Evolutionary conservation across 108 stramenopile genomes (phyloP).

Genomic region (Fistulifera solaris): DNA sequence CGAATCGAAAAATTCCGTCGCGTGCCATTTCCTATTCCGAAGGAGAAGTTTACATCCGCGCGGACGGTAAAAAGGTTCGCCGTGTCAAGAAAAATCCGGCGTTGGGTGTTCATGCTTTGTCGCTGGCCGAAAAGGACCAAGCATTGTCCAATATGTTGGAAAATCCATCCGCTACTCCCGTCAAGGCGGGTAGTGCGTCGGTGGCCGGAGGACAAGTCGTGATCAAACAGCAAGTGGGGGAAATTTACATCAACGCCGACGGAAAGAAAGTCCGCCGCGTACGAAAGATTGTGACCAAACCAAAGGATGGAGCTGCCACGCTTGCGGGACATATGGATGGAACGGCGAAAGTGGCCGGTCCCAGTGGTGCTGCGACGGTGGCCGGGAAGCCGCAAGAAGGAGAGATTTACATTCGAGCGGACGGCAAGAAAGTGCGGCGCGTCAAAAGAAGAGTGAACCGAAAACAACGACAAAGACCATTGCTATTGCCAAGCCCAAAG

Average conservation of each 20-base stretch:
- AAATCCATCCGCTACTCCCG: background rate
- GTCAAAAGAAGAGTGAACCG: constrained; percentile 6
- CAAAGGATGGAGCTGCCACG: background rate
- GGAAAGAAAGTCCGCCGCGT: constrained; percentile 41
- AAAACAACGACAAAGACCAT: too few relatives aligned
- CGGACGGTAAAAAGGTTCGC: constrained; percentile 18
- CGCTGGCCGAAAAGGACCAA: background rate
- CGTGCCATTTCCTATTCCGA: constrained; percentile 4
- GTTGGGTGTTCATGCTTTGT: constrained; percentile 1
- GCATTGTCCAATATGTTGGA: background rate
- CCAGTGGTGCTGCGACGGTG: constrained; percentile 29
- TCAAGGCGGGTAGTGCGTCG: background rate
- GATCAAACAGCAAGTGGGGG: constrained; percentile 13
- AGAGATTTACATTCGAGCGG: constrained; percentile 34
- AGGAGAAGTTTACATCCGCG: constrained; percentile 23
- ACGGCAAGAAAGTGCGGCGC: constrained; percentile 43
- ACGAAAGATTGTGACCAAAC: background rate
- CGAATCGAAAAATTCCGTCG: too few relatives aligned
- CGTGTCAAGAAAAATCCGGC: constrained; percentile 12
- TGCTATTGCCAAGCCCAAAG: too few relatives aligned
- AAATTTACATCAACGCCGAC: constrained; percentile 36
- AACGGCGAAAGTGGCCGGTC: background rate
- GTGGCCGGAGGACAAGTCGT: background rate
- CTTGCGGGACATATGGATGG: background rate
- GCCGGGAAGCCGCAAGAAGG: constrained; percentile 20